Conservation (phyloP, 2,329 filamentous ascomycete genomes). For the Fusarium fujikuroi region DNA sequence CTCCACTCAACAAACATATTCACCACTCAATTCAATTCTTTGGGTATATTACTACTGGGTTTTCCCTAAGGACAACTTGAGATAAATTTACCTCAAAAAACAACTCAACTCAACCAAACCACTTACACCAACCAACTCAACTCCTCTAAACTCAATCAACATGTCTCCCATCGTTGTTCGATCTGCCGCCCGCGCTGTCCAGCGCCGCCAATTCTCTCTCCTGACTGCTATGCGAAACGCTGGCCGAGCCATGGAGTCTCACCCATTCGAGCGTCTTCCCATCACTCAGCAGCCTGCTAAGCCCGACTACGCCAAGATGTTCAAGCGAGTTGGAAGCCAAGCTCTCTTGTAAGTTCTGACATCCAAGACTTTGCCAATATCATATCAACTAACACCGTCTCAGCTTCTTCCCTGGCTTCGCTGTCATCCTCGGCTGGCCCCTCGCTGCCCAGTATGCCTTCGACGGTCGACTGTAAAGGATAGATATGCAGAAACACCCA, state of each 20-base stretch:
- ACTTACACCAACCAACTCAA: conserved; percentile 31
- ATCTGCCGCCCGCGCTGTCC: conserved; percentile 44
- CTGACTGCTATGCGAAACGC: conserved; percentile 48
- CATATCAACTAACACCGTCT: conserved; percentile 13
- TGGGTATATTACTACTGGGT: conserved; percentile 25
- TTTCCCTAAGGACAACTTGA: conserved; percentile 2
- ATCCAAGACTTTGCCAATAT: not conserved
- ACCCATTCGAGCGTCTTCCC: conserved; percentile 51
- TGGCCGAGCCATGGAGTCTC: conserved; percentile 50
- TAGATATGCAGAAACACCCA: not conserved
- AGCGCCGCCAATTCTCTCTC: conserved; percentile 51
- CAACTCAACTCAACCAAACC: not conserved
- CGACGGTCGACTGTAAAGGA: conserved; percentile 48
- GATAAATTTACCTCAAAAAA: conserved; percentile 23
- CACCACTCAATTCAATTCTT: conserved; percentile 20
- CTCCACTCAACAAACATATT: conserved; percentile 40
- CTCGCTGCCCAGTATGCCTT: conserved; percentile 42
- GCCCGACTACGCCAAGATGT: conserved; percentile 48
- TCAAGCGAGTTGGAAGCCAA: conserved; percentile 48
- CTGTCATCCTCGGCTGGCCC: conserved; percentile 51
- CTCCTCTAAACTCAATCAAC: conserved; percentile 30
- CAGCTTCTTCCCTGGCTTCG: conserved; percentile 51
- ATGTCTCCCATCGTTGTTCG: conserved; percentile 48
- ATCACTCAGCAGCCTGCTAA: conserved; percentile 42
- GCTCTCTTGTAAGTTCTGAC: conserved; percentile 47